A percentile compares a stretch with the other conserved stretches of the same genome.
phyloP scores from a whole-genome alignment of 768 basidiomycete genomes.

The Podaxis mareebaensis region DNA sequence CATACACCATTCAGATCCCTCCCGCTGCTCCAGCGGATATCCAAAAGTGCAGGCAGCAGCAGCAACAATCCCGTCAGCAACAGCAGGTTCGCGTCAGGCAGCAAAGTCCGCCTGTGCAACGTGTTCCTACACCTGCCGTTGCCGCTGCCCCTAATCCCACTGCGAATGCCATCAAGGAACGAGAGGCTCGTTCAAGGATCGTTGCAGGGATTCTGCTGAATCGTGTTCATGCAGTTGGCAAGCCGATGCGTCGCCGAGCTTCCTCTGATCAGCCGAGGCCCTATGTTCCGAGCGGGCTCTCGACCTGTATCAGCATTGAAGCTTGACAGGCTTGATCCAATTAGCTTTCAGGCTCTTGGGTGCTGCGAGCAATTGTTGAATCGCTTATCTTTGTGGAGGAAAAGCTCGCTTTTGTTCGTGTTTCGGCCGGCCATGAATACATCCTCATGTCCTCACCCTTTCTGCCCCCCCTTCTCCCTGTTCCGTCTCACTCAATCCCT shows the following conservation, averaged over 20 bases:
- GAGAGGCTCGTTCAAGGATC: conserved; percentile 34
- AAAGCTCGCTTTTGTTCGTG: background rate
- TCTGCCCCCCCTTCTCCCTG: too few relatives aligned
- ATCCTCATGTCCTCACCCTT: background rate
- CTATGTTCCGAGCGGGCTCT: conserved; percentile 20
- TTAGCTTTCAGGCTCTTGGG: background rate
- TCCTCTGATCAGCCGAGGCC: conserved; percentile 25
- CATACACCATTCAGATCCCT: conserved; percentile 31
- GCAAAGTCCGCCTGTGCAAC: conserved; percentile 8
- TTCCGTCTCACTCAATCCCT: too few relatives aligned
- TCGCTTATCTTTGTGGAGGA: background rate
- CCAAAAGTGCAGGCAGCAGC: conserved; percentile 17
- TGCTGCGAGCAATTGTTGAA: background rate
- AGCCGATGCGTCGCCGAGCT: conserved; percentile 44
- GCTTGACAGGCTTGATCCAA: background rate
- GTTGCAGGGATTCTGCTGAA: conserved; percentile 61
- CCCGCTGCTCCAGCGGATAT: conserved; percentile 26
- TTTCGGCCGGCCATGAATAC: background rate
- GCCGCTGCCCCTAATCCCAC: conserved; percentile 2
- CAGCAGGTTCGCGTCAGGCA: conserved; percentile 1
- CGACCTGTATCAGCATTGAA: conserved; percentile 13
- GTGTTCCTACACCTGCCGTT: conserved; percentile 10
- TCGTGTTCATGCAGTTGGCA: conserved; percentile 51
- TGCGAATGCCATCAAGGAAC: conserved; percentile 32
- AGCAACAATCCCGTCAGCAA: conserved; percentile 6